Conservation (phyloP, 129 eudicot species). For the Centaurea solstitialis region DNA sequence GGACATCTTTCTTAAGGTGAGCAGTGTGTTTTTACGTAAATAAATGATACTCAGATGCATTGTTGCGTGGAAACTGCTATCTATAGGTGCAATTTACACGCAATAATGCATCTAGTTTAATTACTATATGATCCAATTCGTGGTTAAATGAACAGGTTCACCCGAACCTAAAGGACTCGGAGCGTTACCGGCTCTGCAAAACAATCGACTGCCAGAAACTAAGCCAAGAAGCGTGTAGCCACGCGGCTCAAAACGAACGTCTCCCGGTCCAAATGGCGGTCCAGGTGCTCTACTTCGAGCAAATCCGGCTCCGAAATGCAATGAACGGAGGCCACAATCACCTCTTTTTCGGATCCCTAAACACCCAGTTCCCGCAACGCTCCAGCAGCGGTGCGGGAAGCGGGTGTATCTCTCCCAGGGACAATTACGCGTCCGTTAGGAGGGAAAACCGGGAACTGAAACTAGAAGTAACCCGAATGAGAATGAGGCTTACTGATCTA, state of each 20-base stretch:
- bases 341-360: conserved; percentile 67
- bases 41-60: not conserved
- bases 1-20: conserved; percentile 91
- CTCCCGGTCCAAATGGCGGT: conserved; percentile 98
- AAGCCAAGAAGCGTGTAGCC: conserved; percentile 99
- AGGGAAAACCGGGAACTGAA: conserved; percentile 94
- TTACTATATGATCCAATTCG: not conserved
- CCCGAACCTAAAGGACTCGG: conserved; percentile 86
- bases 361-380: conserved; percentile 78
- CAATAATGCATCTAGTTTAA: no score
- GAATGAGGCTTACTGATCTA: conserved; percentile 95
- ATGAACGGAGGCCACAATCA: conserved; percentile 86
- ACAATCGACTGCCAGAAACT: conserved; percentile 90
- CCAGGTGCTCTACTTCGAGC: conserved; percentile 96
- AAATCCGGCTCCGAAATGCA: conserved; percentile 87
- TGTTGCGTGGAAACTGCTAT: not conserved
- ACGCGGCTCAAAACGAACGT: conserved; percentile 95
- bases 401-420: conserved; percentile 95
- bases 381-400: conserved; percentile 95
- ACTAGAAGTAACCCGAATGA: conserved; percentile 95
- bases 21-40: conserved; percentile 3
- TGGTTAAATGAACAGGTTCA: conserved; percentile 60
- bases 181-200: conserved; percentile 87
- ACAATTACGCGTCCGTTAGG: conserved; percentile 95
- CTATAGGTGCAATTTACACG: no score